These are phyloP conservation scores for Endothia cerciana DNA, from an alignment of 2,329 filamentous ascomycete genomes.

Conservation along the genomic window DNA sequence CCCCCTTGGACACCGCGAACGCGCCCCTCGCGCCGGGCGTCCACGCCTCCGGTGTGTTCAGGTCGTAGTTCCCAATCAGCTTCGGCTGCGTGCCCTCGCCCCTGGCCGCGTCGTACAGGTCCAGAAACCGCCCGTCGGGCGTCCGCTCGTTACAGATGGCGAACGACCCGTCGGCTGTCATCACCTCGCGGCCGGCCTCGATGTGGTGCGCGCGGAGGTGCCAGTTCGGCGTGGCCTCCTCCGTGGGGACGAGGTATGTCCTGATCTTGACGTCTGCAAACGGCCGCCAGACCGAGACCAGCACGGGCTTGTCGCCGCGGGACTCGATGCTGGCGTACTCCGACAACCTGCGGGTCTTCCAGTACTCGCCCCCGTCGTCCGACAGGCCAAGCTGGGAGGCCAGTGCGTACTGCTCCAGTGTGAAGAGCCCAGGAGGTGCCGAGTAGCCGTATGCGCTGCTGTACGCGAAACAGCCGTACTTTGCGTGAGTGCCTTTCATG, in stretches of 20 bases:
- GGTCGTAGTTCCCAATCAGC: constrained; percentile 65
- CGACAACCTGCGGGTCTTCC: constrained; percentile 75
- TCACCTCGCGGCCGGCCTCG: constrained; percentile 61
- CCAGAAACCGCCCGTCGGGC: constrained; percentile 53
- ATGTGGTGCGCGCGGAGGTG: constrained; percentile 69
- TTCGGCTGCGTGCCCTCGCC: constrained; percentile 57
- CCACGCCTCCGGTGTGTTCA: constrained; percentile 57
- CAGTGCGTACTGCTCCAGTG: constrained; percentile 75
- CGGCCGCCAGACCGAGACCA: constrained; percentile 72
- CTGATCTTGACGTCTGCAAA: constrained; percentile 69
- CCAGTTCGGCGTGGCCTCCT: constrained; percentile 65
- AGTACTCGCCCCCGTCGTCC: constrained; percentile 76
- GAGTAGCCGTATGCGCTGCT: constrained; percentile 77
- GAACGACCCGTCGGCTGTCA: constrained; percentile 76
- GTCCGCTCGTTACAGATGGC: constrained; percentile 64
- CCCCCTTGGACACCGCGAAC: constrained; percentile 61
- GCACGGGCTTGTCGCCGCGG: constrained; percentile 56
- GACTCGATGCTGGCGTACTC: constrained; percentile 65
- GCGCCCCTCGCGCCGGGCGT: constrained; percentile 54
- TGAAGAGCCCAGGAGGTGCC: constrained; percentile 75
- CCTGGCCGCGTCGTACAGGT: constrained; percentile 49
- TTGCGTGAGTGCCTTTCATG: constrained; percentile 79
- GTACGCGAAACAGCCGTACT: constrained; percentile 81
- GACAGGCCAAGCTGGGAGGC: constrained; percentile 77
- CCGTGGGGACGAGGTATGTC: constrained; percentile 68